Base-by-base conservation (phyloP, 805 yeast species). In the Candida morakotiae region DNA sequence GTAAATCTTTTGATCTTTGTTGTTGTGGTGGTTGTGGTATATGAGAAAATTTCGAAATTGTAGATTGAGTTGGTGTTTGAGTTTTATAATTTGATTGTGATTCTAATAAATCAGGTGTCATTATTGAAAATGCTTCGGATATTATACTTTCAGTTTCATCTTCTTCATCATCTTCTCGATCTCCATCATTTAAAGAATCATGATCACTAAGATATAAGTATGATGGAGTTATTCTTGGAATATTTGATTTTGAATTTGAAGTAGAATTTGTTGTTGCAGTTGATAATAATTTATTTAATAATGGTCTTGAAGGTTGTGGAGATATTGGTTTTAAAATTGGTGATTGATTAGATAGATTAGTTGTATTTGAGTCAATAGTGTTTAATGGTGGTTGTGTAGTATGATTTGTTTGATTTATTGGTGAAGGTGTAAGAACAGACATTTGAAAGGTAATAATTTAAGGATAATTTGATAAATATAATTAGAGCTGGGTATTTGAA, bases 251-350 rank as follows among this genome's bases (percentile, higher is more conserved):
- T 15, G 14, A 3, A 21, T 28, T 11, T n/a, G 23, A 21, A 7
- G 23, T 7, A 7, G 22, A 31, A 9, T 14, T 11, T 9, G 19
- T 5, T 4, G 18, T 18, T 11, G 15, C 5, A 9, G 30, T 11
- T 31, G 18, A 17, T 8, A 13, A 21, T 13, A 32, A 11, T 2
- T 25, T n/a, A 14, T 26, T 26, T 14, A 25, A 10, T 15, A n/a
- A 15, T 11, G 35, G 30, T 32, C 21, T 31, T 11, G 43, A 23
- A 9, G 39, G 43, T 29, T 27, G 37, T 2, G 43, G 43, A 11
- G 43, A 24, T 13, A 35, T 3, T 11, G 40, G 43, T 24, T 27
- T 13, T 21, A 15, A 7, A 8, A 6, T 9, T 21, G 16, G 31
- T 14, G 32, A 3, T 27, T 27, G 21, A 10, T 14, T 21, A 24